phyloP scores from a whole-genome alignment of 306 rosid genomes.

The Trifolium fragiferum region DNA sequence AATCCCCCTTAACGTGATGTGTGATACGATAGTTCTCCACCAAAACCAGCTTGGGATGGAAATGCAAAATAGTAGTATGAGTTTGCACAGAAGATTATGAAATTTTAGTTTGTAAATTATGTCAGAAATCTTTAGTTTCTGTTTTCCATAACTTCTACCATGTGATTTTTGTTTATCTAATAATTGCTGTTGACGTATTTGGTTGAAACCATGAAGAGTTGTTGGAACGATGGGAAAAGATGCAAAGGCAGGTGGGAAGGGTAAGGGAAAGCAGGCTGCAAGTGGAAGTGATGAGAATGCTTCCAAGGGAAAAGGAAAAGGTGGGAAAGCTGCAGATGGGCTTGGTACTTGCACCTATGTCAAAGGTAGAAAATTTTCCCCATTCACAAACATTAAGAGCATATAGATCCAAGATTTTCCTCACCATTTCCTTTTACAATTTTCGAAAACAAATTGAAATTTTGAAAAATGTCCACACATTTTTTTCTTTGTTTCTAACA shows the following conservation, averaged over 20 bases:
- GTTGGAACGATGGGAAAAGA: slow-evolving; percentile 79
- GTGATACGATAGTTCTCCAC: not conserved
- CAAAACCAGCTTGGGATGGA: not conserved
- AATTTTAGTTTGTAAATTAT: not conserved
- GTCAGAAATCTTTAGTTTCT: not conserved
- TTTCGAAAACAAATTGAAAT: too few species aligned
- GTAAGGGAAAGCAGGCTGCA: slow-evolving; percentile 84
- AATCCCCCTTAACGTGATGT: not conserved
- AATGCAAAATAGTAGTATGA: not conserved
- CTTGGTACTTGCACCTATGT: slow-evolving; percentile 99
- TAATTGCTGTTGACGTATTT: slow-evolving; percentile 25
- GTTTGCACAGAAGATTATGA: not conserved
- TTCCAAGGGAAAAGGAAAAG: slow-evolving; percentile 89
- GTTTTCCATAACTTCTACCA: slow-evolving; percentile 13
- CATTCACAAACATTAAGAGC: not conserved
- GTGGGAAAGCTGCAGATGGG: slow-evolving; percentile 76
- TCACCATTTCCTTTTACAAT: not conserved
- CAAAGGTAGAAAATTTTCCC: slow-evolving; percentile 56
- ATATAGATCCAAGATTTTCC: not conserved
- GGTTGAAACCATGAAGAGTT: slow-evolving; percentile 40
- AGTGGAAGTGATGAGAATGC: slow-evolving; percentile 75
- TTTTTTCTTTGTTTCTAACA: not conserved
- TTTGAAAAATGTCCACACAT: too few species aligned
- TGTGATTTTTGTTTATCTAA: slow-evolving; percentile 6
- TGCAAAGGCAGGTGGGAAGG: slow-evolving; percentile 70